Base-by-base conservation (phyloP, 2,329 filamentous ascomycete genomes). In the Fusarium siculi region DNA sequence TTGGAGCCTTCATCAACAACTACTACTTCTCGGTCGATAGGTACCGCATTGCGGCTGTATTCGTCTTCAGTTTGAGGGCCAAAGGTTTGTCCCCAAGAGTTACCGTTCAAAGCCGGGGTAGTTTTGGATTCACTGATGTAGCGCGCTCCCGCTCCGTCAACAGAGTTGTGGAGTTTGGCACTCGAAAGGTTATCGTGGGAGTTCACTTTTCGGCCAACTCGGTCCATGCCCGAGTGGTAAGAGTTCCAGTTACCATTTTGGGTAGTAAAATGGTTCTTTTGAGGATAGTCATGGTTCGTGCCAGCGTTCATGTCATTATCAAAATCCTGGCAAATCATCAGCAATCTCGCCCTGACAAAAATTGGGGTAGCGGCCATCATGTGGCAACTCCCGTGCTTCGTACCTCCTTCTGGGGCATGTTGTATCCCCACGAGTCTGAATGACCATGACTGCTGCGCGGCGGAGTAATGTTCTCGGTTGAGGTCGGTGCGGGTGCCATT, bases 1-100 rank as follows among this genome's bases (percentile, higher is more conserved):
- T 93, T 92, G 37, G 91, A 93, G 68, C 90, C 87, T 68, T 92
- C 91, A 39, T 85, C 83, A 39, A 86, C 83, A 14, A 74, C 83
- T 39, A 86, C 83, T 11, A 74, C 74, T 16, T 78, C 76, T 61
- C 79, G 57, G 39, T 80, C 78, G 14, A 76, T 66, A 32, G 76
- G 76, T 21, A 76, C 70, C 77, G 79, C 44, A 60, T 70, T 46
- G 73, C 77, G 71, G 58, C 75, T 74, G 54, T 76, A 68, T 36
- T 79, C 70, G 34, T 82, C 78, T 12, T 71, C 70, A 12, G 72
- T 69, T 50, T 74, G 70, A 16, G 74, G 44, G 50, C 56, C 66
- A 36, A 64, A 66, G 5, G 63, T 32, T 53, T 70, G 58, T 28
- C 40, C 57, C 73, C 69, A 76, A 11, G 74, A 66, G 15, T 53